Percentiles rank a stretch among this genome's conserved stretches.
These are phyloP conservation scores for Blastobotrys malaysiensis DNA, from an alignment of 1,139 yeast genomes.

Conservation along the genomic window DNA sequence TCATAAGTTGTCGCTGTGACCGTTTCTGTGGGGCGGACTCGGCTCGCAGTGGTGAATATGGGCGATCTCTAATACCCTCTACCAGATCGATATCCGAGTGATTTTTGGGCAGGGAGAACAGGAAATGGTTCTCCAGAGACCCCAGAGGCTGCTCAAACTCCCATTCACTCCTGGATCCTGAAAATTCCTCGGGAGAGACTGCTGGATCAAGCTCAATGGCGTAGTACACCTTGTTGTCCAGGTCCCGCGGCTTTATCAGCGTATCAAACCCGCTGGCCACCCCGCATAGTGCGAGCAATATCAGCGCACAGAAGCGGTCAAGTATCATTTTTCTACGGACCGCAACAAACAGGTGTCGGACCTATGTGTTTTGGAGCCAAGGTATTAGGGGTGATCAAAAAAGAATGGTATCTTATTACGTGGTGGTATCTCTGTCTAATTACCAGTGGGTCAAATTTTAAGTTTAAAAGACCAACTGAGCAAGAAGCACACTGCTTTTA, in stretches of 20 bases:
- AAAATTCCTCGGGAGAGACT: conserved; percentile 15
- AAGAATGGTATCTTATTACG: not conserved
- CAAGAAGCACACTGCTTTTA: not conserved
- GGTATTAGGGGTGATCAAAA: not conserved
- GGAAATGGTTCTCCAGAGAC: conserved; percentile 29
- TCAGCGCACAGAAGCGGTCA: not conserved
- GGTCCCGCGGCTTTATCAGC: conserved; percentile 17
- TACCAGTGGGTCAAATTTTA: not conserved
- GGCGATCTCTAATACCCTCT: conserved; percentile 16
- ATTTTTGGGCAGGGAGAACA: conserved; percentile 28
- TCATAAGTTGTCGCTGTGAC: conserved; percentile 9
- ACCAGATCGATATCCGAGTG: conserved; percentile 13
- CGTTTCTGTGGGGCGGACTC: conserved; percentile 3
- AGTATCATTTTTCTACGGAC: not conserved
- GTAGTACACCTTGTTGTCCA: conserved; percentile 26
- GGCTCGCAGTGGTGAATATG: conserved; percentile 1
- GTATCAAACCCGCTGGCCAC: not conserved
- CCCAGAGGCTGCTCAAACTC: conserved; percentile 31
- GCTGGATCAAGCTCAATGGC: conserved; percentile 27
- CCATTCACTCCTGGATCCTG: conserved; percentile 20
- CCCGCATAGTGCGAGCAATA: not conserved
- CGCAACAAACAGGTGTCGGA: not conserved
- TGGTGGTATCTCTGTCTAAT: not conserved
- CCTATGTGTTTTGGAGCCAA: not conserved
- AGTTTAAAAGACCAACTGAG: not conserved